phyloP scores from a whole-genome alignment of 2,329 filamentous ascomycete genomes.

The Fusarium austroafricanum region DNA sequence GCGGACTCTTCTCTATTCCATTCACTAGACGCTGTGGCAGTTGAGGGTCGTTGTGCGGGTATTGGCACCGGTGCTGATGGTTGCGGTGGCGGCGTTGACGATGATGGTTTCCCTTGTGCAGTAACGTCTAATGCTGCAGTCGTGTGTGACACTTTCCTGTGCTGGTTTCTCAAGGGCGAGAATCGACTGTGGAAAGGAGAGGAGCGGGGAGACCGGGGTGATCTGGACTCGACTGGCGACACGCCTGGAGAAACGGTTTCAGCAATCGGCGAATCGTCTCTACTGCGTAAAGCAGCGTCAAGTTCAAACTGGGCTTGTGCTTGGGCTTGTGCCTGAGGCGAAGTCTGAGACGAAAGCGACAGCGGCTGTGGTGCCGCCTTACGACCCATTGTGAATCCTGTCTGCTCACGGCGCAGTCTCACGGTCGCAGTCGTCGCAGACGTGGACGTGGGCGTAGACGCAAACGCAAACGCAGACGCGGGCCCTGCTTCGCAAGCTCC shows the following conservation, averaged over 20 bases:
- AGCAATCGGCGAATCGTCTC: conserved; percentile 47
- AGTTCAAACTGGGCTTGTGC: conserved; percentile 45
- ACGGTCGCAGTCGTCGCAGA: conserved; percentile 24
- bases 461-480: conserved; percentile 20
- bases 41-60: conserved; percentile 23
- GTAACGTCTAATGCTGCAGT: conserved; percentile 34
- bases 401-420: conserved; percentile 43
- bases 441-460: no score
- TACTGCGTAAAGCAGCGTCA: conserved; percentile 51
- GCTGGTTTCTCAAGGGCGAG: conserved; percentile 50
- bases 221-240: conserved; percentile 53
- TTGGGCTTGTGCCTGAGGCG: conserved; percentile 25
- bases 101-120: conserved; percentile 9
- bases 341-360: conserved; percentile 53
- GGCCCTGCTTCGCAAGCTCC: conserved; percentile 42
- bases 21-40: conserved; percentile 32
- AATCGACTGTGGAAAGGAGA: conserved; percentile 59
- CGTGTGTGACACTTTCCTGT: conserved; percentile 42
- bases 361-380: conserved; percentile 70
- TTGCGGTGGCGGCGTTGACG: conserved; percentile 1
- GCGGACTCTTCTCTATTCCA: conserved; percentile 34
- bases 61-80: not conserved
- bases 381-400: conserved; percentile 62
- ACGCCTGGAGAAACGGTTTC: conserved; percentile 48
- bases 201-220: conserved; percentile 58